Base-by-base conservation (phyloP, 2,329 filamentous ascomycete genomes). In the Neofusicoccum cordaticola region DNA sequence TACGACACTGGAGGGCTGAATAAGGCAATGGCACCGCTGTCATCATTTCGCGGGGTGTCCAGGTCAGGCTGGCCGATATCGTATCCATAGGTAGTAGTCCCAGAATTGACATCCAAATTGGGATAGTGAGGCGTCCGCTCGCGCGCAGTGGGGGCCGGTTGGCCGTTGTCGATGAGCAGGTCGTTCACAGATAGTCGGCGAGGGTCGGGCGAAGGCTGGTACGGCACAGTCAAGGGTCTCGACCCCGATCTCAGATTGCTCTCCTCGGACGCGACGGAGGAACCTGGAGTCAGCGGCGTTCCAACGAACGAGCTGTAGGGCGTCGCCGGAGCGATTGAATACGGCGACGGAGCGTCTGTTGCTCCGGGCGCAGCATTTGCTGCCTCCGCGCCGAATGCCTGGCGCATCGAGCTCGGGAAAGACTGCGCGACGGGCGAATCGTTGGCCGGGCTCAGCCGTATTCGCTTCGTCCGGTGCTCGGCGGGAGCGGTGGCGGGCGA, bases 31-130 rank as follows among this genome's bases (percentile, higher is more conserved):
- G 90, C 90, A 57, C 84, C 84, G 35, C 79, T 77, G 69, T 94
- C 91, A 71, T 92, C 86, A 69, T 93, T 93, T 58, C 83, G 85
- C 34, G 86, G 86, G 1, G 90, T 78, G 70, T 94, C 91, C 19
- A 86, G 78, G 75, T 94, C 91, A 9, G 84, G 83, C 66, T 87
- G 81, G 0, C 91, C 91, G 64, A 86, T 82, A 71, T 94, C 91
- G 66, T 90, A 84, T 5, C 91, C 91, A 72, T 90, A 92, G 48
- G 82, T 85, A 41, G 77, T 71, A 27, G 62, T 35, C 15, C 39
- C 41, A 8, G 62, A 47, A 4, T 39, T 62, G 37, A n/a, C 45
- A 41, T 68, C 65, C 3, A 62, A 67, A 13, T 67, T 68, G 5
- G 62, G 57, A 4, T 52, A 64, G 37, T 39, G 56, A 7, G 56